Evolutionary conservation across 306 rosid genomes (phyloP).

Genomic region (Cercis canadensis): DNA sequence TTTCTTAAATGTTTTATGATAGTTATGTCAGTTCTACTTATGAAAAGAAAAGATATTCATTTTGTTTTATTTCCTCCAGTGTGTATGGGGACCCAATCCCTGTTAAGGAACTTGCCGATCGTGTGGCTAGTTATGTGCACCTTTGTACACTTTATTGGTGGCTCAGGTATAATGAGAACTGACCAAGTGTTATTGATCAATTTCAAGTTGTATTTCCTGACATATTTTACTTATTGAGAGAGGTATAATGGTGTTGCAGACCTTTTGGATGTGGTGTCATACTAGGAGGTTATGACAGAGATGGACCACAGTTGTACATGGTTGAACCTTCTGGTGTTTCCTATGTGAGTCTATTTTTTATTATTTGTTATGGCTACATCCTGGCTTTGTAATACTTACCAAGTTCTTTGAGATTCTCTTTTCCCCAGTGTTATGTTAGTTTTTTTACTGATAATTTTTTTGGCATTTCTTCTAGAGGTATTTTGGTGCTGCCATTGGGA

Average conservation of each 20-base stretch:
- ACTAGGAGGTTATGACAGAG: conserved; percentile 97
- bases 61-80: conserved; percentile 48
- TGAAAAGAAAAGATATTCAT: conserved; percentile 30
- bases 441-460: conserved; percentile 40
- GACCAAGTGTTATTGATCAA: not conserved
- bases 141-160: conserved; percentile 98
- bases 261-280: conserved; percentile 99
- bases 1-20: conserved; percentile 29
- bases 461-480: conserved; percentile 65
- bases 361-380: conserved; percentile 12
- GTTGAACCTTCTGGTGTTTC: conserved; percentile 98
- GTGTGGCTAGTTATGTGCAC: conserved; percentile 98
- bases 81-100: conserved; percentile 88
- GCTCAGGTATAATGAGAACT: conserved; percentile 72
- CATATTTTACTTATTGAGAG: conserved; percentile 21
- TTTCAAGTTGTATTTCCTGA: conserved; percentile 30
- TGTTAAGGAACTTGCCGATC: conserved; percentile 95
- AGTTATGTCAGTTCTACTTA: not conserved
- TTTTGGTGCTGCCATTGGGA: conserved; percentile 98
- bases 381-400: conserved; percentile 15
- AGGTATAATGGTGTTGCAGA: conserved; percentile 55
- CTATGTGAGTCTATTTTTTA: conserved; percentile 65
- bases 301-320: conserved; percentile 96
- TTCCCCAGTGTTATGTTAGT: not conserved
- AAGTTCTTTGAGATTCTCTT: conserved; percentile 8